Conservation (phyloP, 331 rosid species). For the Prunus yedoensis region DNA sequence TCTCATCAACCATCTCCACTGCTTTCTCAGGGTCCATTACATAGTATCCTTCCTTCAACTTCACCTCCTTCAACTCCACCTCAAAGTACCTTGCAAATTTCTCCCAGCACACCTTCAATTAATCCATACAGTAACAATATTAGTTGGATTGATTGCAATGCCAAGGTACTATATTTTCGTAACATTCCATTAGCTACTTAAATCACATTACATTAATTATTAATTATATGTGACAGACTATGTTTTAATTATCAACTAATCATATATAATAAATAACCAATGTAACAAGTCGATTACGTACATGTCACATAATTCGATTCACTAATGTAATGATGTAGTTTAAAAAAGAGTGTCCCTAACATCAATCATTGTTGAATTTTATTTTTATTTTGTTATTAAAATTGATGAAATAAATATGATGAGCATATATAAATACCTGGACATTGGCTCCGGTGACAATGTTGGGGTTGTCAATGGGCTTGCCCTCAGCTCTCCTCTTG, state of each 20-base stretch:
- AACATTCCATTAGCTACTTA: not conserved
- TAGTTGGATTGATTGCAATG: conserved; percentile 1
- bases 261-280: too few species aligned
- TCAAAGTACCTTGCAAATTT: conserved; percentile 92
- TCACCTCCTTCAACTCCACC: conserved; percentile 86
- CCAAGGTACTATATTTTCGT: not conserved
- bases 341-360: too few species aligned
- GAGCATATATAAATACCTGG: conserved; percentile 42
- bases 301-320: too few species aligned
- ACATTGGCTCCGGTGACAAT: conserved; percentile 93
- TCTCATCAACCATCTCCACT: conserved; percentile 79
- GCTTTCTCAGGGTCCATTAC: conserved; percentile 83
- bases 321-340: too few species aligned
- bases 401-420: not conserved
- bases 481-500: conserved; percentile 53
- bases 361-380: too few species aligned
- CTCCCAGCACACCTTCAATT: conserved; percentile 82
- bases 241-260: too few species aligned
- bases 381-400: too few species aligned
- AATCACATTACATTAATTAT: too few species aligned
- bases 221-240: too few species aligned
- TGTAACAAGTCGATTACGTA: too few species aligned
- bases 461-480: conserved; percentile 70
- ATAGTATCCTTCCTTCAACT: conserved; percentile 63
- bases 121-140: not conserved